phyloP scores from a whole-genome alignment of 129 eudicot genomes.

The Pulicaria dysenterica region DNA sequence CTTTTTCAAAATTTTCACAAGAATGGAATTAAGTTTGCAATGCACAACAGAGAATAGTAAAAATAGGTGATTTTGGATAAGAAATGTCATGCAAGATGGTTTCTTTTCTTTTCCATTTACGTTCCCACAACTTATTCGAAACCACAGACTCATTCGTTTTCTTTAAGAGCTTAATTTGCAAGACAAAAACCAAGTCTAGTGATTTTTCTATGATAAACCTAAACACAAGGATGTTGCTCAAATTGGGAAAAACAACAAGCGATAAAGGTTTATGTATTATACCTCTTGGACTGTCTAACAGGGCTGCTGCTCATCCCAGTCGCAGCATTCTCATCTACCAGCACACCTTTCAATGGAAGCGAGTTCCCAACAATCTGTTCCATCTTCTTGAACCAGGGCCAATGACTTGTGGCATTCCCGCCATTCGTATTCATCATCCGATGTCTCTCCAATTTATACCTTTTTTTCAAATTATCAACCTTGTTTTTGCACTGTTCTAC shows the following conservation, averaged over 20 bases:
- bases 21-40: neutral
- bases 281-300: conserved; percentile 77
- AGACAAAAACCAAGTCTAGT: too few relatives aligned
- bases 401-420: conserved; percentile 59
- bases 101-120: neutral
- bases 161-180: too few relatives aligned
- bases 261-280: neutral
- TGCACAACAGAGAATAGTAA: neutral
- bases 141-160: neutral
- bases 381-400: conserved; percentile 98
- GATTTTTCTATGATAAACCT: too few relatives aligned
- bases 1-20: neutral
- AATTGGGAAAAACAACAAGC: neutral
- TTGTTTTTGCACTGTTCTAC: conserved; percentile 97
- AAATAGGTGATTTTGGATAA: too few relatives aligned
- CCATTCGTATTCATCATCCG: conserved; percentile 58
- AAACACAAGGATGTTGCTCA: neutral
- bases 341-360: conserved; percentile 45
- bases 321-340: conserved; percentile 61
- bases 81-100: neutral
- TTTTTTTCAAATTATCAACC: conserved; percentile 97
- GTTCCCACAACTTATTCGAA: neutral
- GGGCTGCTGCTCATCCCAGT: conserved; percentile 51
- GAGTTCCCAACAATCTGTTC: conserved; percentile 83
- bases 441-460: conserved; percentile 91